Conservation (phyloP, 1,139 yeast species). For the Komagataea norvegica region DNA sequence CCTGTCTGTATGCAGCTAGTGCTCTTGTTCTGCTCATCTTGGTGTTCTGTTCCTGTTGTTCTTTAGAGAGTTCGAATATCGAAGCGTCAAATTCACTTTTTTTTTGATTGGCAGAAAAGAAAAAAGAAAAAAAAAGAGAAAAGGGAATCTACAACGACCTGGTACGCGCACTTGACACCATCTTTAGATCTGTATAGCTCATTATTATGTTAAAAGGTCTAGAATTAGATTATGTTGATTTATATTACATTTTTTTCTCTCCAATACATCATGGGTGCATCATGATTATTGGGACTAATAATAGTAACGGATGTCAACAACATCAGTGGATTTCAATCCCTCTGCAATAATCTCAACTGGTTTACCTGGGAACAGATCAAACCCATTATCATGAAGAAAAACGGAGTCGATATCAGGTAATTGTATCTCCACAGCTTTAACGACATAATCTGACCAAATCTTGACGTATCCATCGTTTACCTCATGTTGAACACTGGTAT, state of each 20-base stretch:
- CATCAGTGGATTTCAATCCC: constrained; percentile 4
- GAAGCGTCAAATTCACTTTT: no score
- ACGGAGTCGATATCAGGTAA: constrained; percentile 5
- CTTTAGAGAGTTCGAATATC: no score
- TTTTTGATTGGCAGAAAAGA: background rate
- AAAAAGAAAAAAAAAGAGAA: background rate
- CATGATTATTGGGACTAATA: background rate
- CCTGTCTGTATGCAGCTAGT: constrained; percentile 57
- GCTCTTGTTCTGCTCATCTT: constrained; percentile 28
- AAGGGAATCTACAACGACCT: no score
- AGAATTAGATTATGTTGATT: no score
- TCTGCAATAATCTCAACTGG: constrained; percentile 2
- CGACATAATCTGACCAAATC: constrained; percentile 4
- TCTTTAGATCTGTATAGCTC: no score
- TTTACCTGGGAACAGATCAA: constrained; percentile 17
- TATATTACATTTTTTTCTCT: no score
- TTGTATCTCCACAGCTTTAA: constrained; percentile 15
- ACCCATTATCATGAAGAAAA: constrained; percentile 16
- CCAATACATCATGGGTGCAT: background rate
- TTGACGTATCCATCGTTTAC: constrained; percentile 3
- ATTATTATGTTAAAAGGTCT: no score
- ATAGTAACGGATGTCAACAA: constrained; percentile 1
- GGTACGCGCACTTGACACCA: no score
- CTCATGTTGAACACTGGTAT: constrained; percentile 3
- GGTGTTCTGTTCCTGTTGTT: no score